Conservation (phyloP, 441 rosid species). For the Populus tomentosa region DNA sequence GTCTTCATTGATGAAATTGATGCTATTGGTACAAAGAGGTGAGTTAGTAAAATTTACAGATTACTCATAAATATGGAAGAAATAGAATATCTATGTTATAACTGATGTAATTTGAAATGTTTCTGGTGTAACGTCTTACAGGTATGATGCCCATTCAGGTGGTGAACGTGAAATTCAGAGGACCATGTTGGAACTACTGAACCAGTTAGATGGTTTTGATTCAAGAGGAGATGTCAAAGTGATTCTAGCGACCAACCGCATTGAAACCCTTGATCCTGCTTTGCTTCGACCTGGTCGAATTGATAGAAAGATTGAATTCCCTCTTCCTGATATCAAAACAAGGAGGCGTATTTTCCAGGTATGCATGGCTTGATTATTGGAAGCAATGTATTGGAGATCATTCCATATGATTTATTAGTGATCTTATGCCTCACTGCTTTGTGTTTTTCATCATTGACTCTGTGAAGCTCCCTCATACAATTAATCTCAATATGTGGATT, state of each 20-base stretch:
- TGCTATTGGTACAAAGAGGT: constrained; percentile 91
- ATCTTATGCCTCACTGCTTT: not conserved
- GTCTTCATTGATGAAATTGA: constrained; percentile 97
- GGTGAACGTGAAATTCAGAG: constrained; percentile 99
- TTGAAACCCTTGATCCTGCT: constrained; percentile 96
- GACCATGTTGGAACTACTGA: constrained; percentile 92
- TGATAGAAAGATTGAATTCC: constrained; percentile 95
- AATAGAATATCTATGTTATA: constrained; percentile 1
- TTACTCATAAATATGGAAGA: not conserved
- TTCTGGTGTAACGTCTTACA: constrained; percentile 14
- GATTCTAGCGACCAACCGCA: constrained; percentile 94
- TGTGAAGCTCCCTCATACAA: not conserved
- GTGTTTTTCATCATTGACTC: not conserved
- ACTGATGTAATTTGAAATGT: not conserved
- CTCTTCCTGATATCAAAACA: constrained; percentile 95
- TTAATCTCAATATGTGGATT: constrained; percentile 3
- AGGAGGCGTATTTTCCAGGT: constrained; percentile 97
- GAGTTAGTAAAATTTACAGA: not conserved
- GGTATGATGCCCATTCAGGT: constrained; percentile 97
- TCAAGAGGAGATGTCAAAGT: constrained; percentile 97
- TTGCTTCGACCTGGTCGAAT: constrained; percentile 95
- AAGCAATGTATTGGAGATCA: not conserved
- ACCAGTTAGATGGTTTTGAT: constrained; percentile 97
- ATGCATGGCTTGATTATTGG: not conserved
- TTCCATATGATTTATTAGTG: not conserved